Evolutionary conservation across 495 filamentous ascomycete species (phyloP), one percentile per base, ranked within the genome.

Genomic region (Tuber brumale): DNA sequence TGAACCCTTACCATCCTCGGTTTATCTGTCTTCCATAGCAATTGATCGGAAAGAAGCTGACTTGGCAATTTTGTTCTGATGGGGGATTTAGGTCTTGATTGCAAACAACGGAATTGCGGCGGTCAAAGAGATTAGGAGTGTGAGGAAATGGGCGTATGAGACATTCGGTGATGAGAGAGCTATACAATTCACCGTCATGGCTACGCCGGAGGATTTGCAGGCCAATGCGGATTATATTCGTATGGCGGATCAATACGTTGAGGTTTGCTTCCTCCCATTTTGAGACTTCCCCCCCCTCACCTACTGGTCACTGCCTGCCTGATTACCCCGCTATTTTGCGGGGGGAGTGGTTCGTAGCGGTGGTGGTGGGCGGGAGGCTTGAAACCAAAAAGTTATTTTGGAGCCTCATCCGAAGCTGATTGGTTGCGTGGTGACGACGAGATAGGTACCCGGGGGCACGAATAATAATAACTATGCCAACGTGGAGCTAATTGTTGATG

Each of bases 401-500:
- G 43, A 31, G 44, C 39, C 43, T 48, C 31, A 61, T 42, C 16
- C 12, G 27, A 66, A 66, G 57, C 57, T 66, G 14, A 66, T 31
- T 66, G 57, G 27, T 35, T 66, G 57, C 27, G 3, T 61, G 27
- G 12, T 16, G 51, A 14, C n/a, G 51, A 66, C 73, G 27, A 76
- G 71, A 76, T 79, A 89, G 87, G 90, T 93, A 71, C 95, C 95
- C n/a, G 95, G 95, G 81, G 95, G 95, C 82, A 99, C 96, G 70
- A 99, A 99, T 86, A 99, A 99, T 88, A 97, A 99, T 90, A 99
- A 99, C 86, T 99, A 99, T 84, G 95, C 95, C 84, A 99, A 99
- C 86, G 95, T 99, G 70, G 95, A 99, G 87, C 87, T 99, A 81
- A 98, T 99, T 84, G 95, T 99, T 75, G 95, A 99, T 87, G 89